Evolutionary conservation across 495 filamentous ascomycete species (phyloP).

Genomic region (Neurospora sp.): DNA sequence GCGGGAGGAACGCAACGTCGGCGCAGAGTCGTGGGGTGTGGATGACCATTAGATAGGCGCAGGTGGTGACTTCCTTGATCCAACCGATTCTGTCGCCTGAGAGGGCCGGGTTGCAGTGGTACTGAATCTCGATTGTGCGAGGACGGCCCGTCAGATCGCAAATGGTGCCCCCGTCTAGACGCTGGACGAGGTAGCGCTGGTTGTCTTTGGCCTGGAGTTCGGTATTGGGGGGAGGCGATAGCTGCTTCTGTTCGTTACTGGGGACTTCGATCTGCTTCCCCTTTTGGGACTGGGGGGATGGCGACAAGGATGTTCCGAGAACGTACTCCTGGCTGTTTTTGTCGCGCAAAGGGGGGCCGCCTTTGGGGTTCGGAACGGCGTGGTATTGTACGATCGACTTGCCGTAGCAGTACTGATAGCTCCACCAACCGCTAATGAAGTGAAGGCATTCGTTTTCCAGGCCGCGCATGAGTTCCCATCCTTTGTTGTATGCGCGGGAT

Average conservation of each 20-base stretch:
- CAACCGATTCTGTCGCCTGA: conserved; percentile 74
- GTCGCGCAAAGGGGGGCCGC: conserved; percentile 64
- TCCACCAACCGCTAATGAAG: conserved; percentile 92
- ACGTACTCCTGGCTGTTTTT: conserved; percentile 67
- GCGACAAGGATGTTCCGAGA: conserved; percentile 47
- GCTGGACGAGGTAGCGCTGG: conserved; percentile 84
- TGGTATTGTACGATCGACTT: conserved; percentile 86
- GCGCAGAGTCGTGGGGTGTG: conserved; percentile 88
- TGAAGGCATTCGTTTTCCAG: conserved; percentile 86
- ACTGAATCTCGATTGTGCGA: conserved; percentile 79
- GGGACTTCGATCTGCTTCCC: conserved; percentile 23
- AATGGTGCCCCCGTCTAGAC: conserved; percentile 69
- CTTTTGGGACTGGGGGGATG: conserved; percentile 15
- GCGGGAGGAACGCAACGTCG: conserved; percentile 84
- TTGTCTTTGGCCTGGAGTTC: conserved; percentile 75
- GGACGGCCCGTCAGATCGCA: conserved; percentile 87
- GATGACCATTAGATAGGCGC: conserved; percentile 89
- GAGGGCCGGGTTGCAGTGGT: conserved; percentile 77
- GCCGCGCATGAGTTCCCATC: conserved; percentile 80
- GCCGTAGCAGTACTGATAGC: conserved; percentile 91
- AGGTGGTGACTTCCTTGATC: conserved; percentile 93
- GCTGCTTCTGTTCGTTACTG: conserved; percentile 14
- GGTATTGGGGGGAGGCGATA: conserved; percentile 38
- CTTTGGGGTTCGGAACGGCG: conserved; percentile 54
- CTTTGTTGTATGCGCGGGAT: conserved; percentile 68